These are phyloP conservation scores for Talaromyces stipitatus DNA, from an alignment of 495 filamentous ascomycete species.

Conservation along the genomic window DNA sequence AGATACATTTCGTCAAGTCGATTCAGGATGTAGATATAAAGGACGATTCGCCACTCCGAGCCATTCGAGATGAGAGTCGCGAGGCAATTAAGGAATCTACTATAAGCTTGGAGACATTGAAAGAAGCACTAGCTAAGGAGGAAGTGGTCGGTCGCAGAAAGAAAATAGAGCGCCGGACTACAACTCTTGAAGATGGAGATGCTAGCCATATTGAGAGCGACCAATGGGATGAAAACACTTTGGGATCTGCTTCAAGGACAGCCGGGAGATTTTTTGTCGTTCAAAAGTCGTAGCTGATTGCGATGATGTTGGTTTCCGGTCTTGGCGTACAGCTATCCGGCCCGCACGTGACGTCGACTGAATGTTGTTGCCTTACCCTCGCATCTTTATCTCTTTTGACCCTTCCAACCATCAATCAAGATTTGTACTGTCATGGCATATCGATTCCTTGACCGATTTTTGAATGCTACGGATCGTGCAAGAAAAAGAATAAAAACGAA, in stretches of 20 bases:
- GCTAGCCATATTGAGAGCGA: constrained; percentile 27
- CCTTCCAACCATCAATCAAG: too few species aligned
- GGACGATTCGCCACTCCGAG: constrained; percentile 61
- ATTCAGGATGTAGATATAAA: constrained; percentile 74
- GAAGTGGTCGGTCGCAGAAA: constrained; percentile 42
- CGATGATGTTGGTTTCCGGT: not conserved
- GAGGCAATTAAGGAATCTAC: constrained; percentile 45
- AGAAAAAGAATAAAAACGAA: not conserved
- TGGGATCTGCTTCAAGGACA: constrained; percentile 56
- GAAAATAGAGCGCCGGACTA: constrained; percentile 32
- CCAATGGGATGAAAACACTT: constrained; percentile 56
- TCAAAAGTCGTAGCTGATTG: constrained; percentile 41
- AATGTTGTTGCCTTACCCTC: too few species aligned
- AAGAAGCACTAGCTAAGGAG: constrained; percentile 46
- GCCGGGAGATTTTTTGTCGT: constrained; percentile 75
- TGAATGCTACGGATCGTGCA: not conserved
- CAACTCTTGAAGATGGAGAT: constrained; percentile 9
- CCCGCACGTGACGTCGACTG: not conserved
- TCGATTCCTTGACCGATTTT: not conserved
- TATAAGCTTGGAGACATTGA: constrained; percentile 44
- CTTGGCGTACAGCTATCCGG: not conserved
- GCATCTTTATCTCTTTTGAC: not conserved
- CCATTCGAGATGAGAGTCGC: constrained; percentile 73
- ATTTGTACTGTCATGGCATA: not conserved
- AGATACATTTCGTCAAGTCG: constrained; percentile 81